Conservation (phyloP, 345 rosid species). For the Syzygium aqueum region DNA sequence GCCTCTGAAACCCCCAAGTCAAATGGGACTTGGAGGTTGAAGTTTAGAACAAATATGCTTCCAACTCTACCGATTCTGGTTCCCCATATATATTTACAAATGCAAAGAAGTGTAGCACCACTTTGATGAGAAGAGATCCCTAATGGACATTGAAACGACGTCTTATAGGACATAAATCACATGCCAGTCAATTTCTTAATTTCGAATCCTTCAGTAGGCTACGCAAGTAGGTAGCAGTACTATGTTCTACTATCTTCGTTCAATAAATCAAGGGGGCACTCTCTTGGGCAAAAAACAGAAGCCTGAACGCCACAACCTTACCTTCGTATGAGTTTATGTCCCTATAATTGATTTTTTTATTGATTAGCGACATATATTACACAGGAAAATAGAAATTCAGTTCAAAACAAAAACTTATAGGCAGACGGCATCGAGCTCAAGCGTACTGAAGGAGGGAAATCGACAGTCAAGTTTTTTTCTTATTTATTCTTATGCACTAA, state of each 20-base stretch:
- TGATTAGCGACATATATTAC: background rate
- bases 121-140: background rate
- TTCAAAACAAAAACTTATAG: background rate
- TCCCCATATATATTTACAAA: background rate
- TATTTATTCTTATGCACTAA: background rate
- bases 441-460: background rate
- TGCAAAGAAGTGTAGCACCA: background rate
- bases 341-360: background rate
- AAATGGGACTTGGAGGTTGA: background rate
- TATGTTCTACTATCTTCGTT: background rate
- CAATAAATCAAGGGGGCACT: background rate
- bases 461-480: background rate
- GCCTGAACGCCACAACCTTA: background rate
- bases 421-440: background rate
- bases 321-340: background rate
- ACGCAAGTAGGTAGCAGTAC: background rate
- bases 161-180: background rate
- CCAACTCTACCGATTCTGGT: background rate
- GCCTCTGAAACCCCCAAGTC: background rate
- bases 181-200: background rate
- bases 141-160: background rate
- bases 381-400: background rate
- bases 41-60: background rate
- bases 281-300: background rate
- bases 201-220: background rate